A percentile compares a stretch with the other conserved stretches of the same genome.
These are phyloP conservation scores for Quercus aquifolioides DNA, from an alignment of 306 rosid genomes.

Conservation along the genomic window DNA sequence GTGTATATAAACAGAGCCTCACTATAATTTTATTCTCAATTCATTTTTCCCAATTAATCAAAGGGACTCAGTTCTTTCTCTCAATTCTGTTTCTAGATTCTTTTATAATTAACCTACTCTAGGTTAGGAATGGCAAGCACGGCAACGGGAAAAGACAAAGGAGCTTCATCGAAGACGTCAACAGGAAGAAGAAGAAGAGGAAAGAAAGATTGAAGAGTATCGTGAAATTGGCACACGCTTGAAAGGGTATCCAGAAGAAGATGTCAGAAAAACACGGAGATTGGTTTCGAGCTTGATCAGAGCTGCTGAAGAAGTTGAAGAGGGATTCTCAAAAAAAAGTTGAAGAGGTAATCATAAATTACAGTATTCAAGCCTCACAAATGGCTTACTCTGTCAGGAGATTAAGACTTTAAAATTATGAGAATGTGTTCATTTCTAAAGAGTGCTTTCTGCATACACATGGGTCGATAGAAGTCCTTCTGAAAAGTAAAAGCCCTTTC, in stretches of 20 bases:
- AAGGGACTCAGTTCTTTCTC: no score
- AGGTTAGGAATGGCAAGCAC: slow-evolving; percentile 91
- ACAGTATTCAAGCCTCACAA: neutral
- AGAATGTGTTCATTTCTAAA: neutral
- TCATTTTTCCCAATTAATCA: no score
- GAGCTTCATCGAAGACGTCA: slow-evolving; percentile 48
- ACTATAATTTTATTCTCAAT: no score
- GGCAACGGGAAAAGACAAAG: slow-evolving; percentile 64
- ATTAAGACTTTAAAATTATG: neutral
- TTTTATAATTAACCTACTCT: slow-evolving; percentile 26
- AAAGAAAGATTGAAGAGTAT: slow-evolving; percentile 69
- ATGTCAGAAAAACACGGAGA: slow-evolving; percentile 62
- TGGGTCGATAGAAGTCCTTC: neutral
- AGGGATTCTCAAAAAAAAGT: no score
- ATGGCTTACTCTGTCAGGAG: neutral
- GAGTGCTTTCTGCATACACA: neutral
- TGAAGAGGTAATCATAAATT: slow-evolving; percentile 60
- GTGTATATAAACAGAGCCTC: no score
- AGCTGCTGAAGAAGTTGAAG: slow-evolving; percentile 91
- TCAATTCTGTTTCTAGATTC: no score
- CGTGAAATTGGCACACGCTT: slow-evolving; percentile 77
- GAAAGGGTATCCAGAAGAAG: slow-evolving; percentile 79
- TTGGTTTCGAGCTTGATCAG: slow-evolving; percentile 72
- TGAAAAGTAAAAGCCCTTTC: neutral
- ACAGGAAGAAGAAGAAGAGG: slow-evolving; percentile 87